Percentiles rank a stretch among this genome's conserved stretches.
These are phyloP conservation scores for Aspergillus niger DNA, from an alignment of 2,329 filamentous ascomycete species.

Conservation along the genomic window DNA sequence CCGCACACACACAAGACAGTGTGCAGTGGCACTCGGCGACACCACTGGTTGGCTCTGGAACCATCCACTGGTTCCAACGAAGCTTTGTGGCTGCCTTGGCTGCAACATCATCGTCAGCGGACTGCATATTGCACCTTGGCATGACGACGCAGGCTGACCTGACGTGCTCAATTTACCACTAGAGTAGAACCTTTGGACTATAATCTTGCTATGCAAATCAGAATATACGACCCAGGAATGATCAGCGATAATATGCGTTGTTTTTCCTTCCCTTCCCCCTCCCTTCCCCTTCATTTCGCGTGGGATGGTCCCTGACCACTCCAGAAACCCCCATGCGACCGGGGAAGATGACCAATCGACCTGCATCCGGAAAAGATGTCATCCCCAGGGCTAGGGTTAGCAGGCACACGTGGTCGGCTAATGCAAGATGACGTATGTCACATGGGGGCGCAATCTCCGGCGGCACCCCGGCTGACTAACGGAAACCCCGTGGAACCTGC, in stretches of 20 bases:
- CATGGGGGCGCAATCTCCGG: background rate
- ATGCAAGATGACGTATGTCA: background rate
- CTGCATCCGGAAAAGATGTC: background rate
- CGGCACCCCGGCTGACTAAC: background rate
- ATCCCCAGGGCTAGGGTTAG: constrained; percentile 5
- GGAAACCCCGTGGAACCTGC: background rate
- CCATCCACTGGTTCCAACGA: constrained; percentile 11
- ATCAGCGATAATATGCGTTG: no score
- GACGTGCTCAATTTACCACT: background rate
- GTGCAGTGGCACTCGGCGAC: constrained; percentile 7
- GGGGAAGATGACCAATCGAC: background rate
- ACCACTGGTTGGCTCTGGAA: constrained; percentile 10
- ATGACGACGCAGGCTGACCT: constrained; percentile 4
- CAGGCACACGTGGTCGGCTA: constrained; percentile 1
- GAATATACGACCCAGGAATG: background rate
- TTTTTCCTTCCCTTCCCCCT: no score
- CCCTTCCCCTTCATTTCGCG: no score
- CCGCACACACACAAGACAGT: background rate
- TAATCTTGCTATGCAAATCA: background rate
- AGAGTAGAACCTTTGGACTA: background rate
- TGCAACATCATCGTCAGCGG: background rate
- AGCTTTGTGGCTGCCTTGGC: constrained; percentile 16
- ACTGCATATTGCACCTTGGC: background rate
- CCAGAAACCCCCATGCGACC: background rate
- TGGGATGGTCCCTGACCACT: background rate